phyloP scores from a whole-genome alignment of 805 yeast genomes.

The Sugiyamaella mastotermitis region DNA sequence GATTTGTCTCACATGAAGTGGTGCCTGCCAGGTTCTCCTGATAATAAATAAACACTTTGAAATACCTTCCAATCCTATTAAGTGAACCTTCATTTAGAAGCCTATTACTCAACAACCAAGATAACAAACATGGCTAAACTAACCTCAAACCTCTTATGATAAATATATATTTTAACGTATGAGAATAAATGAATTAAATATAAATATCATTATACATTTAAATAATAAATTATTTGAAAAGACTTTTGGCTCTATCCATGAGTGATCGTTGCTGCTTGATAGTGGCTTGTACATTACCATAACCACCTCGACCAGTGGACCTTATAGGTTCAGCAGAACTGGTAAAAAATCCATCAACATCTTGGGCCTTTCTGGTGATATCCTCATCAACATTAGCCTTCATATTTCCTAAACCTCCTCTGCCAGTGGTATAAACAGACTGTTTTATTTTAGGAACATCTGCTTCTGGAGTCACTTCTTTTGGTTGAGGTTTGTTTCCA shows the following conservation, averaged over 20 bases:
- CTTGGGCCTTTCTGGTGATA: constrained; percentile 58
- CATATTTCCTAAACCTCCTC: constrained; percentile 81
- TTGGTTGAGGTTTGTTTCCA: constrained; percentile 45
- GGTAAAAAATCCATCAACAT: constrained; percentile 46
- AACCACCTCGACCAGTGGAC: constrained; percentile 60
- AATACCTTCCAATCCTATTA: no score
- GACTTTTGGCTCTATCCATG: constrained; percentile 40
- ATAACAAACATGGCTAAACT: no score
- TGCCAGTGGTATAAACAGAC: constrained; percentile 59
- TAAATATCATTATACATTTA: neutral
- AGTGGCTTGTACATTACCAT: constrained; percentile 46
- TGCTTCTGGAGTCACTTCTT: constrained; percentile 49
- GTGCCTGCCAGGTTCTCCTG: no score
- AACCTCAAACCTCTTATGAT: no score
- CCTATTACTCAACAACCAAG: no score
- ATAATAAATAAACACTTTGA: no score
- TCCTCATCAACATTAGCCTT: constrained; percentile 50
- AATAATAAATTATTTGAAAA: constrained; percentile 30
- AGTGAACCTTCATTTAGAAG: no score
- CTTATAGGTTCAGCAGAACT: constrained; percentile 41
- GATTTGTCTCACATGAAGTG: no score
- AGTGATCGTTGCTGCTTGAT: constrained; percentile 33
- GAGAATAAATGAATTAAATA: no score
- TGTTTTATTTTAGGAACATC: constrained; percentile 51
- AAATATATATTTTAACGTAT: no score